Evolutionary conservation across 176 grass and related monocot species (phyloP).

Genomic region (Rhipidocladum racemiflorum): DNA sequence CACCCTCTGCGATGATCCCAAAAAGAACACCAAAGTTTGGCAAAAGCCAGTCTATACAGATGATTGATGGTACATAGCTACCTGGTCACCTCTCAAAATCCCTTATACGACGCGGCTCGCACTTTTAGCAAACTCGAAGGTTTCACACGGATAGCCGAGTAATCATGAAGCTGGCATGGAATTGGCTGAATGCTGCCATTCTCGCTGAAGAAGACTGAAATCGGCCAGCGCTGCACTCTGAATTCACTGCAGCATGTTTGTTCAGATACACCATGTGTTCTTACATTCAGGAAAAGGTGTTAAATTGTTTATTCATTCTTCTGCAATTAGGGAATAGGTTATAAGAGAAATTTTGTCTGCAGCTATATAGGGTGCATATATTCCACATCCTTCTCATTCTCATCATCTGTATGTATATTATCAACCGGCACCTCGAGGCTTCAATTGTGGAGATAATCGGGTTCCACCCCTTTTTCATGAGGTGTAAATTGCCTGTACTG

Average conservation of each 20-base stretch:
- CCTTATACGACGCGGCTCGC: not conserved
- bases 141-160: not conserved
- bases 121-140: conserved; percentile 8
- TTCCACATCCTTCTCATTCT: not conserved
- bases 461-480: not conserved
- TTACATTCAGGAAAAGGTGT: not conserved
- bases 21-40: conserved; percentile 87
- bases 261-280: conserved; percentile 8
- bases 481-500: not conserved
- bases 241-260: not conserved
- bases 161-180: not conserved
- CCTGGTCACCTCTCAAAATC: not conserved
- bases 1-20: conserved; percentile 71
- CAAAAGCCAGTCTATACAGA: conserved; percentile 75
- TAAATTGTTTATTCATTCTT: conserved; percentile 10
- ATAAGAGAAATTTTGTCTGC: conserved; percentile 5
- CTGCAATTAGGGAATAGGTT: not conserved
- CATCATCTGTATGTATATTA: conserved; percentile 30
- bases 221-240: not conserved
- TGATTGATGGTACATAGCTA: conserved; percentile 2
- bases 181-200: not conserved
- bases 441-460: not conserved
- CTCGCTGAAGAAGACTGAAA: not conserved
- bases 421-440: not conserved
- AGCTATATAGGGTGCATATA: conserved; percentile 1